Evolutionary conservation across 768 basidiomycete species (phyloP).

Genomic region (Suillus bovinus): DNA sequence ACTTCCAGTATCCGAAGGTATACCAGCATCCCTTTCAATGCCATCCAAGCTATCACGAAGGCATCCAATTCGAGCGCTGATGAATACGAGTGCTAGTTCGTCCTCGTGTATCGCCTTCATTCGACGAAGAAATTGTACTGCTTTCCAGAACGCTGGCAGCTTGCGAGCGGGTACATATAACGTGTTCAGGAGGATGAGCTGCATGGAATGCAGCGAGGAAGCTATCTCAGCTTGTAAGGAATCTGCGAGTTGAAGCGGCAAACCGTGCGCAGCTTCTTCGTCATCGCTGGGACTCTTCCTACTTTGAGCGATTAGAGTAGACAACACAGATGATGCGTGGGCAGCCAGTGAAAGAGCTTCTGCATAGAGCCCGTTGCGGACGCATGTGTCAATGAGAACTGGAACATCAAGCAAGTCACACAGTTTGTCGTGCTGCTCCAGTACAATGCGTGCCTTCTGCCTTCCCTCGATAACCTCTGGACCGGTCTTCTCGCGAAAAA

Average conservation of each 20-base stretch:
- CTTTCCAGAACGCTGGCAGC: conserved; percentile 87
- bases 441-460: conserved; percentile 76
- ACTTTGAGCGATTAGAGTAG: conserved; percentile 45
- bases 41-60: conserved; percentile 59
- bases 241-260: conserved; percentile 31
- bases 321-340: conserved; percentile 60
- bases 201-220: conserved; percentile 64
- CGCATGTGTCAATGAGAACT: conserved; percentile 88
- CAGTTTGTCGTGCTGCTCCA: conserved; percentile 93
- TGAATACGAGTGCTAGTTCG: conserved; percentile 84
- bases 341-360: conserved; percentile 86
- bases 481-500: conserved; percentile 75
- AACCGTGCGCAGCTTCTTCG: background rate
- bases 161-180: conserved; percentile 83
- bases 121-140: conserved; percentile 81
- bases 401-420: conserved; percentile 91
- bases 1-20: conserved; percentile 30
- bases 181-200: conserved; percentile 72
- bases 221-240: conserved; percentile 69
- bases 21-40: conserved; percentile 42
- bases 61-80: conserved; percentile 69
- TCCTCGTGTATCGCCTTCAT: conserved; percentile 74
- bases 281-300: background rate
- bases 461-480: conserved; percentile 68
- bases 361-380: conserved; percentile 88